These are phyloP conservation scores for Hymenoscyphus salicellus DNA, from an alignment of 2,329 filamentous ascomycete genomes.

Conservation along the genomic window DNA sequence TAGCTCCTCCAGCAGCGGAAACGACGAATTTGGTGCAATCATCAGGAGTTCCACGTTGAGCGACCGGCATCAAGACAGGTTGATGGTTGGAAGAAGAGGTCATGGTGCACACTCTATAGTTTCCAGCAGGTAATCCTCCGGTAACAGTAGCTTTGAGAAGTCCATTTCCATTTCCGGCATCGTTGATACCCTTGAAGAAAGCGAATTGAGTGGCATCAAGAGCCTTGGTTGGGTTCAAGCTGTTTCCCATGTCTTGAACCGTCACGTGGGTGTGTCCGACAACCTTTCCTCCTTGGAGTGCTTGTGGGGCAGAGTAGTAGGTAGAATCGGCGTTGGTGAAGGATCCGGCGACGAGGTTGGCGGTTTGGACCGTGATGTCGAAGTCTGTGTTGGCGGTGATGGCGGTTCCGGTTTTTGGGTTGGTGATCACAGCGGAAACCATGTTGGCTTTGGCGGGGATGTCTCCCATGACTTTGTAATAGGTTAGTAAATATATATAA, in stretches of 20 bases:
- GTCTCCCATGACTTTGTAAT: constrained; percentile 36
- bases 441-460: constrained; percentile 34
- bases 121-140: constrained; percentile 42
- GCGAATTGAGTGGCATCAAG: constrained; percentile 37
- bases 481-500: neutral
- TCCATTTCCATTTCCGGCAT: constrained; percentile 40
- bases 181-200: constrained; percentile 45
- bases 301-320: constrained; percentile 41
- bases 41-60: constrained; percentile 44
- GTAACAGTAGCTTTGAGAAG: constrained; percentile 39
- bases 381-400: constrained; percentile 20
- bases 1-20: constrained; percentile 22
- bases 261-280: constrained; percentile 42
- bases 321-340: constrained; percentile 41
- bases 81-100: constrained; percentile 43
- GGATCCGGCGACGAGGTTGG: constrained; percentile 37
- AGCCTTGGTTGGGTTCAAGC: constrained; percentile 33
- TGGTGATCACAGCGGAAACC: constrained; percentile 33
- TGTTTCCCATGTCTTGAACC: constrained; percentile 38
- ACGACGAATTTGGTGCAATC: constrained; percentile 46
- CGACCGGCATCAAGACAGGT: constrained; percentile 44
- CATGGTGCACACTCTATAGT: constrained; percentile 46
- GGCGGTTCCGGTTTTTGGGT: constrained; percentile 21
- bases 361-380: constrained; percentile 37
- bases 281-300: constrained; percentile 35